A percentile compares a stretch with the other conserved stretches of the same genome.
These are phyloP conservation scores for Pyrrhoderma noxium DNA, from an alignment of 1,284 basidiomycete genomes.

Conservation along the genomic window DNA sequence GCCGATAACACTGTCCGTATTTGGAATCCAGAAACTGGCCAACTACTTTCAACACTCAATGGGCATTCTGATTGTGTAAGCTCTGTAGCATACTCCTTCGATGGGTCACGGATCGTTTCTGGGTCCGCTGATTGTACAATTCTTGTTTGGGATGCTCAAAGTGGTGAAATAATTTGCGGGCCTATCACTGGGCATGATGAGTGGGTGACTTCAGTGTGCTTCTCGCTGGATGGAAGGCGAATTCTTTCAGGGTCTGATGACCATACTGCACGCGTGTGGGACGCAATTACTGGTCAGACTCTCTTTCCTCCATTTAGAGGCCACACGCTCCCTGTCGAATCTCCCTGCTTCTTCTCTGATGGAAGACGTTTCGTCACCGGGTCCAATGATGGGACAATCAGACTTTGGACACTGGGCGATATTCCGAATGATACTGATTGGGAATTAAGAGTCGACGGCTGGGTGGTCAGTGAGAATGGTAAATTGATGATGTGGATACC, in stretches of 20 bases:
- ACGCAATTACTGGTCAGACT: conserved; percentile 2
- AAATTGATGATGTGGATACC: too few species aligned
- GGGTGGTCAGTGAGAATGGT: too few species aligned
- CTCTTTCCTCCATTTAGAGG: neutral
- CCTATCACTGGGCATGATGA: conserved; percentile 10
- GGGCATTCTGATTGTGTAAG: neutral
- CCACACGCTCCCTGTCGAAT: neutral
- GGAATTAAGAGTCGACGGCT: too few species aligned
- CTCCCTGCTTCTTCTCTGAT: conserved; percentile 1
- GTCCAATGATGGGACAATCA: neutral
- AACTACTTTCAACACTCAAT: neutral
- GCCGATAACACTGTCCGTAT: conserved; percentile 79
- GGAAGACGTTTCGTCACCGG: neutral
- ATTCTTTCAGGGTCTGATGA: conserved; percentile 14
- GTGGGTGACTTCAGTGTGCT: conserved; percentile 10
- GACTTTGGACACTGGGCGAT: neutral
- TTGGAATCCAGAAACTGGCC: conserved; percentile 49
- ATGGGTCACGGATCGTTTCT: conserved; percentile 13
- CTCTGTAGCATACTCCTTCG: conserved; percentile 3
- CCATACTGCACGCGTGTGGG: conserved; percentile 17
- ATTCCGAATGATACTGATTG: too few species aligned
- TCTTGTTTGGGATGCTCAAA: conserved; percentile 11
- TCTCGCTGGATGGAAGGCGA: conserved; percentile 14
- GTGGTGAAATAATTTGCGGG: neutral
- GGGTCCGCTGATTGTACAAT: conserved; percentile 11